Evolutionary conservation across 2,329 filamentous ascomycete species (phyloP), one percentile per base, ranked within the genome.

Genomic region (Trichoderma simmonsii): DNA sequence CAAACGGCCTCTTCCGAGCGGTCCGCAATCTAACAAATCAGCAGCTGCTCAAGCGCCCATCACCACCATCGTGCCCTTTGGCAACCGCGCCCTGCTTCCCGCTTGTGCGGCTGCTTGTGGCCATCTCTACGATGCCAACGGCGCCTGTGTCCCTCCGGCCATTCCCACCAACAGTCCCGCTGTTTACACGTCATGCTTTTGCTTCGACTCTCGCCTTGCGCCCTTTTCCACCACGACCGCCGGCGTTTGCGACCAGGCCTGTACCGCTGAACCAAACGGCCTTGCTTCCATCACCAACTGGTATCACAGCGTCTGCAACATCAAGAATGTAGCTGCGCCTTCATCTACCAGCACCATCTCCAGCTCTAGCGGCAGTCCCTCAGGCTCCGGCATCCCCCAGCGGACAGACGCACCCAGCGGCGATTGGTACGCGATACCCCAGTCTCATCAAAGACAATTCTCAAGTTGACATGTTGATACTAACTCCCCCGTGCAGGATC

Each of bases 141-240:
- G 87, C 60, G 89, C 85, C 73, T 97, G 94, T 81, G 86, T 91
- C 1, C 91, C 91, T 4, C 88, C 87, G 4, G 85, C 82, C 28
- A 84, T 81, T 4, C 80, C 86, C 6, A 80, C 82, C 7, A 85
- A 85, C 64, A 84, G 85, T 62, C 79, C 86, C 54, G 77, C 80
- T 24, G 86, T 85, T 57, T 93, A 92, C 79, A 85, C 89, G 66
- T 84, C 85, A 43, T 97, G 94, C 82, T 94, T 97, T 83, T 97
- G 94, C 83, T 83, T 86, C 76, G 89, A 91, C 64, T 74, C 84
- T 14, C 83, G 86, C 26, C 85, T 96, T 3, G 82, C 85, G 4
- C 80, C 85, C 9, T 89, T 94, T 71, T 86, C 87, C 36, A 82
- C 83, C 12, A 86, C 85, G 39, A 85, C 86, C 4, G 82, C 84